Percentiles rank a stretch among this genome's conserved stretches.
phyloP scores from a whole-genome alignment of 306 rosid species.

The Vachellia pachyceras region DNA sequence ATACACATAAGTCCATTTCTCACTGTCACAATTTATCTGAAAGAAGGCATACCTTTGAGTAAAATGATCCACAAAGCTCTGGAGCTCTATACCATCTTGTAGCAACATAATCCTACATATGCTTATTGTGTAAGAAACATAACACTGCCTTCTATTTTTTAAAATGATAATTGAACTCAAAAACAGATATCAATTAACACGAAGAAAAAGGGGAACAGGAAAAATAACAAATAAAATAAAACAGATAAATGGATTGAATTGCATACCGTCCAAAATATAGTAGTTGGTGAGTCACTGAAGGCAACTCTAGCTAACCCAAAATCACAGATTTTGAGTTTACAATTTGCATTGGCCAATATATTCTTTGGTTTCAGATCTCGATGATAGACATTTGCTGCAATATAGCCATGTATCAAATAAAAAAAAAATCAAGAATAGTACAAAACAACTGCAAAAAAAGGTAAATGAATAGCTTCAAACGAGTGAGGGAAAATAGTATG shows the following conservation, averaged over 20 bases:
- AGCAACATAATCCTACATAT: slow-evolving; percentile 91
- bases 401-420: slow-evolving; percentile 24
- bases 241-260: slow-evolving; percentile 13
- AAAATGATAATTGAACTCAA: neutral
- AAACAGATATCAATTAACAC: neutral
- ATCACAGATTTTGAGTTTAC: slow-evolving; percentile 95
- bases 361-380: slow-evolving; percentile 96
- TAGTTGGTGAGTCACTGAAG: slow-evolving; percentile 88
- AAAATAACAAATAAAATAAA: neutral
- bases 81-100: slow-evolving; percentile 99
- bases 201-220: neutral
- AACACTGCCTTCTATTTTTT: slow-evolving; percentile 18
- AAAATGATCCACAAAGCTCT: slow-evolving; percentile 95
- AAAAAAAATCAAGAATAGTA: neutral
- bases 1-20: neutral
- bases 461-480: neutral
- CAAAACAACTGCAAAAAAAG: neutral
- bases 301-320: slow-evolving; percentile 98
- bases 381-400: slow-evolving; percentile 93
- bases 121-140: slow-evolving; percentile 20
- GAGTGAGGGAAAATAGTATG: neutral
- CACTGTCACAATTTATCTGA: slow-evolving; percentile 24
- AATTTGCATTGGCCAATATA: slow-evolving; percentile 95
- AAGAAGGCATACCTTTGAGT: slow-evolving; percentile 72
- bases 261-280: slow-evolving; percentile 96